Conservation (phyloP, 306 rosid species). For the Ceratonia siliqua region DNA sequence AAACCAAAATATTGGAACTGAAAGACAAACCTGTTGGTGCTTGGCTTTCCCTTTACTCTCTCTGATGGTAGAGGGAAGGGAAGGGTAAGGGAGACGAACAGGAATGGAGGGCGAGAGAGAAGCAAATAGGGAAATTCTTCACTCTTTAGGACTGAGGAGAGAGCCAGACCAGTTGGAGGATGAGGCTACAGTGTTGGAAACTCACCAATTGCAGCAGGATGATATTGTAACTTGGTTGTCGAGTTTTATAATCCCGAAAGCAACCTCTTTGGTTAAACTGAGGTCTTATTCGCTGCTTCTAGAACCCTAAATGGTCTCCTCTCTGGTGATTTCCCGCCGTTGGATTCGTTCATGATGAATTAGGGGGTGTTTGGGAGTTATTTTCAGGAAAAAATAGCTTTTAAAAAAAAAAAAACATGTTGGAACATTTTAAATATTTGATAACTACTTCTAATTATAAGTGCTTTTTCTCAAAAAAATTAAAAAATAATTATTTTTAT, state of each 20-base stretch:
- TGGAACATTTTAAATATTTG: no score
- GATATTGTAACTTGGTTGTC: background rate
- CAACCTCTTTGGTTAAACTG: background rate
- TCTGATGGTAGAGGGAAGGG: background rate
- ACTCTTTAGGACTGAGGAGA: background rate
- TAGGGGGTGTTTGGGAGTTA: no score
- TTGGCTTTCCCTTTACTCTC: constrained; percentile 5
- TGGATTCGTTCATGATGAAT: background rate
- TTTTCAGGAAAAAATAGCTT: no score
- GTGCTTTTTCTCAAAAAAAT: no score
- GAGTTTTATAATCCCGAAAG: background rate
- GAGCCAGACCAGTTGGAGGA: constrained; percentile 11
- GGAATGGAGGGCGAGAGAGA: background rate
- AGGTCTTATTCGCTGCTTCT: background rate
- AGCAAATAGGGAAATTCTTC: background rate
- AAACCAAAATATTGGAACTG: background rate
- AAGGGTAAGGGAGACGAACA: background rate
- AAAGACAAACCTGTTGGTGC: constrained; percentile 13
- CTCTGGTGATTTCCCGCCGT: background rate
- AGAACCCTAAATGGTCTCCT: background rate
- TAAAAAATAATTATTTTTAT: no score
- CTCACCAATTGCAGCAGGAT: background rate
- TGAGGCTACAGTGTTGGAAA: constrained; percentile 16
- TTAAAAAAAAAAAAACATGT: no score
- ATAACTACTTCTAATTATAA: no score